Evolutionary conservation across 148 eudicot species (phyloP).

Genomic region (Rhododendron williamsianum): DNA sequence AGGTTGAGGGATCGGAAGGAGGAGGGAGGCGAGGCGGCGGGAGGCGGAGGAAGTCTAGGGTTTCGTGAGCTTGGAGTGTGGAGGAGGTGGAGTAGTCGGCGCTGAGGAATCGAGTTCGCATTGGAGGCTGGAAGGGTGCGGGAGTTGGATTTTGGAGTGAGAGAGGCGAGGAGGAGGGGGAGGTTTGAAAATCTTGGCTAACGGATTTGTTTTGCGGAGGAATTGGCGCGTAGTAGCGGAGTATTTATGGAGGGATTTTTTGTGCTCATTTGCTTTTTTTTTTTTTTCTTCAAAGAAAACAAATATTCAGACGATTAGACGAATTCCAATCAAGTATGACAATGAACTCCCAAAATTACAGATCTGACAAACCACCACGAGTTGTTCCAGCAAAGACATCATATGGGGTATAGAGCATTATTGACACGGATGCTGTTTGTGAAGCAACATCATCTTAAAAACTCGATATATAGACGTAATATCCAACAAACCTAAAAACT

Average conservation of each 20-base stretch:
- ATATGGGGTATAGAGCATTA: too few species aligned
- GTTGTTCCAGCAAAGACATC: too few species aligned
- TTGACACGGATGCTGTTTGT: too few species aligned
- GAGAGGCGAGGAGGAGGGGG: background rate
- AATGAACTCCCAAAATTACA: too few species aligned
- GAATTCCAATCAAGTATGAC: too few species aligned
- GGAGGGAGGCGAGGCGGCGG: conserved; percentile 37
- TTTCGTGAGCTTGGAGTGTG: conserved; percentile 20
- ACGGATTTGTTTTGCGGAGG: background rate
- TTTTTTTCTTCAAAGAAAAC: too few species aligned
- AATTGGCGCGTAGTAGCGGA: background rate
- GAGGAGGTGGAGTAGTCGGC: conserved; percentile 26
- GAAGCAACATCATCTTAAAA: too few species aligned
- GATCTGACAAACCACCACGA: too few species aligned
- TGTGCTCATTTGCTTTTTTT: too few species aligned
- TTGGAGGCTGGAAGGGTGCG: conserved; percentile 4
- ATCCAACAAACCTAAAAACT: too few species aligned
- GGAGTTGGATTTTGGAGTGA: background rate
- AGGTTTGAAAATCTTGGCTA: background rate
- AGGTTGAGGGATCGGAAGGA: conserved; percentile 19
- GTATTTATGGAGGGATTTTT: background rate
- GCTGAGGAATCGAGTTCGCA: conserved; percentile 72
- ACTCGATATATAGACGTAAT: too few species aligned
- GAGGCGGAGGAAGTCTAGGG: conserved; percentile 56
- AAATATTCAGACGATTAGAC: too few species aligned